These are phyloP conservation scores for Urochloa ruziziensis DNA, from an alignment of 176 grass and related monocot species.

Conservation along the genomic window DNA sequence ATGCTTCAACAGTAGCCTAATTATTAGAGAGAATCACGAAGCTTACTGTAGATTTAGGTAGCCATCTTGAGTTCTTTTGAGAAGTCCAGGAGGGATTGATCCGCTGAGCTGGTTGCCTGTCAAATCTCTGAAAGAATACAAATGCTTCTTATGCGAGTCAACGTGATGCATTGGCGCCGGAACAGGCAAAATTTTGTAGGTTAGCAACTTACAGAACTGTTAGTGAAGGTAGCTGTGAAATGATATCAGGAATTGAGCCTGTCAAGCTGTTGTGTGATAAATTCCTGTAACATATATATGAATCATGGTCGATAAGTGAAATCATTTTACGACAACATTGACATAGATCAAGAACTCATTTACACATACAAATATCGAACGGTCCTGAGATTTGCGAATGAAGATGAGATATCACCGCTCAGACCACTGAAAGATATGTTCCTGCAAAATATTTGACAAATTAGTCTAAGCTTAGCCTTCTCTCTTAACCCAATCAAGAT, in stretches of 20 bases:
- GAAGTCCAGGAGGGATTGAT: constrained; percentile 39
- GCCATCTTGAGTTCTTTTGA: constrained; percentile 44
- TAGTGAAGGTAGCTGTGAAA: constrained; percentile 37
- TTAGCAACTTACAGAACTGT: constrained; percentile 41
- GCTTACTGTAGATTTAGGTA: constrained; percentile 40
- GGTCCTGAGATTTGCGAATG: constrained; percentile 37
- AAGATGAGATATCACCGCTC: constrained; percentile 33
- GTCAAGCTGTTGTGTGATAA: constrained; percentile 55
- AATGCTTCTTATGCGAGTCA: neutral
- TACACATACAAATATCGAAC: constrained; percentile 40
- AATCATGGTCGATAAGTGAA: neutral
- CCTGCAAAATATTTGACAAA: constrained; percentile 9
- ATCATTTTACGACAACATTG: no score
- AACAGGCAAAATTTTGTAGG: neutral
- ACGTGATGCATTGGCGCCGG: neutral
- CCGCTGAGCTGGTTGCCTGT: constrained; percentile 43
- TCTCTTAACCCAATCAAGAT: no score
- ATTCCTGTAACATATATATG: constrained; percentile 41
- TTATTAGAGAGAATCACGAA: no score
- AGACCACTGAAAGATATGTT: constrained; percentile 41
- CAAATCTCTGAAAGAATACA: constrained; percentile 48
- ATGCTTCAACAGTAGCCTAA: no score
- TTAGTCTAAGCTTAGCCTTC: neutral
- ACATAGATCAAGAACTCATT: neutral
- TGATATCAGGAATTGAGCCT: constrained; percentile 45